phyloP scores from a whole-genome alignment of 208 protist species.

The Balamuthia mandrillaris region DNA sequence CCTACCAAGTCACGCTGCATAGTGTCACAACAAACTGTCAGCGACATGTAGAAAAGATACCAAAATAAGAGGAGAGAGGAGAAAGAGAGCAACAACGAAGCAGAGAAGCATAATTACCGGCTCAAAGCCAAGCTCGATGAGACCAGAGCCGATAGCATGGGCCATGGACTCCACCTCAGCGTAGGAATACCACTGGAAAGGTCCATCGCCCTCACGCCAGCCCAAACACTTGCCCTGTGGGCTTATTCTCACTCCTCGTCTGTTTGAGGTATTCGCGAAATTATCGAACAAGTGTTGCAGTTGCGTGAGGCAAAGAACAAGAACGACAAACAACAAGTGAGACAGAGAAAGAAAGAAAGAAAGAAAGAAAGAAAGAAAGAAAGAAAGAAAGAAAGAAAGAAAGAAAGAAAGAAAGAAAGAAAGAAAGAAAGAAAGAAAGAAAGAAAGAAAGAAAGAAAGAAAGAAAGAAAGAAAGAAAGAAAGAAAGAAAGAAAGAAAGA shows the following conservation, averaged over 20 bases:
- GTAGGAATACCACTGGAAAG: conserved; percentile 1
- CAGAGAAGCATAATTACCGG: background rate
- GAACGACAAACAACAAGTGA: too few relatives aligned
- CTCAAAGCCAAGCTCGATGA: background rate
- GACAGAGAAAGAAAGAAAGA: too few relatives aligned
- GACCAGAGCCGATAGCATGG: background rate
- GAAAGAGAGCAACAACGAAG: background rate
- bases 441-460: background rate
- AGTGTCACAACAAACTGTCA: too few relatives aligned
- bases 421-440: too few relatives aligned
- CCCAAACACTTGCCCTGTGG: conserved; percentile 14
- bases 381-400: too few relatives aligned
- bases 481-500: background rate
- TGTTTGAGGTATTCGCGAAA: too few relatives aligned
- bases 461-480: background rate
- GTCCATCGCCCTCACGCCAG: background rate
- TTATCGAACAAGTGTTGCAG: too few relatives aligned
- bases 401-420: too few relatives aligned
- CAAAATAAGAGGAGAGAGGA: background rate
- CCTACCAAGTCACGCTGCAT: conserved; percentile 22
- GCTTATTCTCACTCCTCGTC: background rate
- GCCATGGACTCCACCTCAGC: background rate
- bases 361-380: too few relatives aligned
- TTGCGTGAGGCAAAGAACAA: too few relatives aligned
- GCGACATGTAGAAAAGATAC: background rate